A percentile compares a stretch with the other conserved stretches of the same genome.
These are phyloP conservation scores for Globisporangium middletonii DNA, from an alignment of 352 stramenopile genomes.

Conservation along the genomic window DNA sequence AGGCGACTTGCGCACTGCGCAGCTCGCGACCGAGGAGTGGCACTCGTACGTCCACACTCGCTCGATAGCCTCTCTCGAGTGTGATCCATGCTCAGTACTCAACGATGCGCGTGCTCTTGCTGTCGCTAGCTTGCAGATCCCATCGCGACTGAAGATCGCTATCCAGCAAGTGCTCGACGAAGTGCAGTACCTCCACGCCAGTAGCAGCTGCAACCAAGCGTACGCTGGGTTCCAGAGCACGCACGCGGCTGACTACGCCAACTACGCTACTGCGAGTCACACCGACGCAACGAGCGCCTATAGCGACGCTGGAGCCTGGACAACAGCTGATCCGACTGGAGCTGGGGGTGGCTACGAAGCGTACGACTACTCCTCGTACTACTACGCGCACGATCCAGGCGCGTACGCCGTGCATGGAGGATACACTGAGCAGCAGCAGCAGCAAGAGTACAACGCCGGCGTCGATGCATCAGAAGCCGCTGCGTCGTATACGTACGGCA, in stretches of 20 bases:
- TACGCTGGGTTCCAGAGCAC: neutral
- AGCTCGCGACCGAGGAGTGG: conserved; percentile 36
- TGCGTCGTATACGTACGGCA: too few relatives aligned
- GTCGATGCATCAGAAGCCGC: neutral
- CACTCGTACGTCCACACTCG: conserved; percentile 31
- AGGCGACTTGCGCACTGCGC: conserved; percentile 40
- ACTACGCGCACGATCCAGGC: conserved; percentile 2
- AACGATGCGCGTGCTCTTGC: neutral
- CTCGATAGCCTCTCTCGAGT: neutral
- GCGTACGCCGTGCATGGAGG: neutral
- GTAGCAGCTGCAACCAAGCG: conserved; percentile 1
- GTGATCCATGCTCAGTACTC: neutral
- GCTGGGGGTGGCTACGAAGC: neutral
- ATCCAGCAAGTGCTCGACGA: conserved; percentile 58
- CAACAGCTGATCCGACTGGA: neutral
- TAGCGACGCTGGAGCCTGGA: neutral
- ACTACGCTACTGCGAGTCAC: neutral
- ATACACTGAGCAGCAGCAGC: neutral
- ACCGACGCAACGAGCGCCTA: neutral
- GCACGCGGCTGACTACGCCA: conserved; percentile 3
- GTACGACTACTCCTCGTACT: conserved; percentile 7
- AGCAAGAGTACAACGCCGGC: neutral
- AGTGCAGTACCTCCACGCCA: conserved; percentile 8
- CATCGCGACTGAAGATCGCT: conserved; percentile 52
- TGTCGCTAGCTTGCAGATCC: conserved; percentile 34